Conservation (phyloP, 305 asterid species). For the Withania somnifera region DNA sequence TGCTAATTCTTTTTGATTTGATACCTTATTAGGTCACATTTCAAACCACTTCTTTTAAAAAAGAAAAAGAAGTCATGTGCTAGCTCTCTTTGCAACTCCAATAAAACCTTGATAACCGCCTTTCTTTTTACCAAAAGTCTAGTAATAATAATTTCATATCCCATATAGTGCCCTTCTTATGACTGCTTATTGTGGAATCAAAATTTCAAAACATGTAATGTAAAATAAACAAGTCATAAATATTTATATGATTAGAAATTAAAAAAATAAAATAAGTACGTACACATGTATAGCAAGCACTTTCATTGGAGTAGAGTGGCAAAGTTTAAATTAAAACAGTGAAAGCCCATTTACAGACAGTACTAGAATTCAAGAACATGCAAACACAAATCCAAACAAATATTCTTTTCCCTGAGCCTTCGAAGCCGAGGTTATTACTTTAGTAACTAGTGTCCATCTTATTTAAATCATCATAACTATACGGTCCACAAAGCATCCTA, state of each 20-base stretch:
- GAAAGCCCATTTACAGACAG: not conserved
- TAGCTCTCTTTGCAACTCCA: not conserved
- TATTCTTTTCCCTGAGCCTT: not conserved
- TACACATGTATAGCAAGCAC: not conserved
- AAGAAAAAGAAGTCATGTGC: not conserved
- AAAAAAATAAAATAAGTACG: not conserved
- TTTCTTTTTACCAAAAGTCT: not conserved
- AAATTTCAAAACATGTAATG: no score
- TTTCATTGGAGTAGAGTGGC: not conserved
- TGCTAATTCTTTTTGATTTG: slow-evolving; percentile 1
- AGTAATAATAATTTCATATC: not conserved
- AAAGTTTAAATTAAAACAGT: not conserved
- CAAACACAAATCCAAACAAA: not conserved
- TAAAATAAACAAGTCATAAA: no score
- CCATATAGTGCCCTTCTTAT: not conserved
- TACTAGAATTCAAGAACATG: not conserved
- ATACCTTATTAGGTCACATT: not conserved
- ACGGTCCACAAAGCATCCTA: not conserved
- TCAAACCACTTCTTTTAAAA: not conserved
- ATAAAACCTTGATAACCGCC: not conserved
- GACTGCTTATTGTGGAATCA: not conserved
- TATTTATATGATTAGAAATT: no score
- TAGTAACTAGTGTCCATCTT: not conserved
- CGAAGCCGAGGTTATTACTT: not conserved
- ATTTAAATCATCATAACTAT: not conserved